A percentile compares a stretch with the other conserved stretches of the same genome.
Evolutionary conservation across 257 asterid genomes (phyloP).

Genomic region (Echites panduratus): DNA sequence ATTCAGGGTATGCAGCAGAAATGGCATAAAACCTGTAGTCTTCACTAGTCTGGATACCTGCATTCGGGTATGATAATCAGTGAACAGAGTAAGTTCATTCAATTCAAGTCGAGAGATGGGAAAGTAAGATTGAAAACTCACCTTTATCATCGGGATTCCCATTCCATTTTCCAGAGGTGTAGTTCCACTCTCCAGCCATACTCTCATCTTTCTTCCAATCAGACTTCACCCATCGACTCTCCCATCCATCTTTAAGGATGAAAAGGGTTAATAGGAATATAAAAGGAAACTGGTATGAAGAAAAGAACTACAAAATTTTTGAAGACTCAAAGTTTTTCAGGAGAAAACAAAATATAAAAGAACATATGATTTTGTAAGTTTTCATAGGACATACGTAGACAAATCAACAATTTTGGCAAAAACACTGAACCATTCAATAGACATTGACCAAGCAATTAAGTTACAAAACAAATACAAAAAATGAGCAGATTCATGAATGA

Average conservation of each 20-base stretch:
- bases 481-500: no score
- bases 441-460: no score
- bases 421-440: no score
- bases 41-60: slow-evolving; percentile 94
- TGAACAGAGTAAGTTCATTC: not conserved
- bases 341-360: not conserved
- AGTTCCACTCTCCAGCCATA: slow-evolving; percentile 94
- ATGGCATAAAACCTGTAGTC: slow-evolving; percentile 89
- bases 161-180: slow-evolving; percentile 94
- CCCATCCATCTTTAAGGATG: slow-evolving; percentile 72
- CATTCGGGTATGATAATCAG: not conserved
- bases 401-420: not conserved
- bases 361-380: not conserved
- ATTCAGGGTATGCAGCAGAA: slow-evolving; percentile 92
- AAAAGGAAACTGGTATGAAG: not conserved
- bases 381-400: not conserved
- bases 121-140: slow-evolving; percentile 4
- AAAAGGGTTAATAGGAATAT: not conserved
- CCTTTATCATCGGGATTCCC: slow-evolving; percentile 80
- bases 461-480: no score
- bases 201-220: slow-evolving; percentile 97
- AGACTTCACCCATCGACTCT: slow-evolving; percentile 86
- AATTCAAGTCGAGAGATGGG: not conserved
- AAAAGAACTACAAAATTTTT: not conserved
- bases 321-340: not conserved